Evolutionary conservation across 1,284 basidiomycete species (phyloP).

Genomic region (Chondrostereum purpureum): DNA sequence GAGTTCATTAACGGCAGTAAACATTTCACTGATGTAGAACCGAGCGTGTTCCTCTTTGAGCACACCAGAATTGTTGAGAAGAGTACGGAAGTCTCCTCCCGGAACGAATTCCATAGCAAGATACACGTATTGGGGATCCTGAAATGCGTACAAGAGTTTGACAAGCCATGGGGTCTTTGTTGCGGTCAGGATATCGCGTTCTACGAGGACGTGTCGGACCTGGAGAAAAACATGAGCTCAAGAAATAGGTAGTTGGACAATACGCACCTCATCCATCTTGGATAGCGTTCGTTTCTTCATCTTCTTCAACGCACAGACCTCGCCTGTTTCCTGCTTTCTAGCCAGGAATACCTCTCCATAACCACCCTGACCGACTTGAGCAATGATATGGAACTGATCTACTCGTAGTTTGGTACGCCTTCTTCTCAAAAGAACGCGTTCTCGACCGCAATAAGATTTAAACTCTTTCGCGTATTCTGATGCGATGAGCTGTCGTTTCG

Average conservation of each 20-base stretch:
- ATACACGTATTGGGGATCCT: constrained; percentile 84
- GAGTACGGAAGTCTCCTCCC: constrained; percentile 91
- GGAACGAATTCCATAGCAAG: constrained; percentile 99
- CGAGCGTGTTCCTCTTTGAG: constrained; percentile 92
- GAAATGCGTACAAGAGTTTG: constrained; percentile 87
- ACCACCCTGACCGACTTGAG: constrained; percentile 94
- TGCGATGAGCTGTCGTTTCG: constrained; percentile 55
- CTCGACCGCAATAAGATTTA: constrained; percentile 86
- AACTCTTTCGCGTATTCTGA: constrained; percentile 74
- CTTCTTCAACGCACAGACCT: constrained; percentile 94
- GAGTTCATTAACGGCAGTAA: constrained; percentile 82
- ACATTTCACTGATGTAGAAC: constrained; percentile 97
- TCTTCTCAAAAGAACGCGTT: constrained; percentile 85
- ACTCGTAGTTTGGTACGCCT: constrained; percentile 82
- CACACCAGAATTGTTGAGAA: constrained; percentile 94
- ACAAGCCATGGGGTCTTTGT: constrained; percentile 97
- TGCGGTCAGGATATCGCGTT: constrained; percentile 91
- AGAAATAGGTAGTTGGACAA: not conserved
- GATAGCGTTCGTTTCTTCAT: constrained; percentile 89
- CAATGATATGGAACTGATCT: constrained; percentile 92
- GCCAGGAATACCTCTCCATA: constrained; percentile 96
- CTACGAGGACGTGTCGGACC: constrained; percentile 93
- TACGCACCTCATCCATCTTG: constrained; percentile 90
- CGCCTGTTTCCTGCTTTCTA: constrained; percentile 85
- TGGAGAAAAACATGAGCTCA: constrained; percentile 21